A percentile compares a stretch with the other conserved stretches of the same genome.
phyloP scores from a whole-genome alignment of 129 eudicot species.

The Chrysanthemum lavandulifolium region DNA sequence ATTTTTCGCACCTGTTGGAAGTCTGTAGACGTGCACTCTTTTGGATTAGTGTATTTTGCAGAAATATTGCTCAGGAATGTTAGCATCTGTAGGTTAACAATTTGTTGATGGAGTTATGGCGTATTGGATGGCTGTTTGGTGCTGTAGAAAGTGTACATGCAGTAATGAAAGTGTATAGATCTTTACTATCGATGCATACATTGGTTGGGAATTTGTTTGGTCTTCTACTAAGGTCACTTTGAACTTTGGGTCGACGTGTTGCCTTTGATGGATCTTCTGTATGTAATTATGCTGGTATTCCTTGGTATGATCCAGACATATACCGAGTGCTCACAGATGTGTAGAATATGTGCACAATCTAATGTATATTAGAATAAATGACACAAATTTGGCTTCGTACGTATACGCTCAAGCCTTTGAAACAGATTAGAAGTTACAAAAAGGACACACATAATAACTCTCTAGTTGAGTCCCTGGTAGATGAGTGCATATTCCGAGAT shows the following conservation, averaged over 20 bases:
- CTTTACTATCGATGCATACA: not conserved
- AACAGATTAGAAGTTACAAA: not conserved
- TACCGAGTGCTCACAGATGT: not conserved
- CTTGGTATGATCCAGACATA: no score
- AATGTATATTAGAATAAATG: not conserved
- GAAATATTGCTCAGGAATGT: not conserved
- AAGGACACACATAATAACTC: not conserved
- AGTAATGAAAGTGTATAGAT: not conserved
- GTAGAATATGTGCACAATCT: not conserved
- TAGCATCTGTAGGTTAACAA: not conserved
- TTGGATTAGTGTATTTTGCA: not conserved
- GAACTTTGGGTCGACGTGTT: not conserved
- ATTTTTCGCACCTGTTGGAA: not conserved
- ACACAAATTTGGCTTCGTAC: not conserved
- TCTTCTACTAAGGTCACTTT: no score
- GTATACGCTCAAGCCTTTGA: not conserved
- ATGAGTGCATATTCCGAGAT: not conserved
- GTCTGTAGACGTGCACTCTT: not conserved
- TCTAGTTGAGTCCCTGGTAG: no score
- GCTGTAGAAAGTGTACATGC: not conserved
- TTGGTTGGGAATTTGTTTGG: not conserved
- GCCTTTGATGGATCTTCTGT: not conserved
- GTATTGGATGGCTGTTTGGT: no score
- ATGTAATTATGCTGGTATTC: no score
- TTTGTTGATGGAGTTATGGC: no score